Percentiles rank a stretch among this genome's conserved stretches.
phyloP scores from a whole-genome alignment of 352 stramenopile genomes.

The Elongisporangium undulatum region DNA sequence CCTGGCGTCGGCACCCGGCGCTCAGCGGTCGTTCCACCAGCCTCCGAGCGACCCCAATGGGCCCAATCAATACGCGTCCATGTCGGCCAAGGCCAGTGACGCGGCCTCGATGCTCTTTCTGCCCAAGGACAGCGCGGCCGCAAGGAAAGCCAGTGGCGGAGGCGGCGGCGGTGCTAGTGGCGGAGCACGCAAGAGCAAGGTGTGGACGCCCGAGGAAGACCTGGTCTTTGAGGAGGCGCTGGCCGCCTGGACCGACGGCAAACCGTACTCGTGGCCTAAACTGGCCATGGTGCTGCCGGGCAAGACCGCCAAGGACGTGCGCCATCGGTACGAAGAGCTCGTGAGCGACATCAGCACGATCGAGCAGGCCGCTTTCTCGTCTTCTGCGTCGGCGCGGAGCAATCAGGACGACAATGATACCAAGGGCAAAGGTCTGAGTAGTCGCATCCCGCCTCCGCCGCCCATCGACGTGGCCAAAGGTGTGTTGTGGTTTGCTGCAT shows the following conservation, averaged over 20 bases:
- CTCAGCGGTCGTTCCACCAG: not conserved
- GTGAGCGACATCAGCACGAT: constrained; percentile 68
- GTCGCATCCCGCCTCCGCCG: constrained; percentile 51
- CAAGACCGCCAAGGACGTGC: constrained; percentile 73
- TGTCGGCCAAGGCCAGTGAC: constrained; percentile 6
- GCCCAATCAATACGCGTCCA: constrained; percentile 23
- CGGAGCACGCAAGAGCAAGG: constrained; percentile 21
- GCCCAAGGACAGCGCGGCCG: not conserved
- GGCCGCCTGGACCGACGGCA: constrained; percentile 45
- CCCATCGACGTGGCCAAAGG: constrained; percentile 45
- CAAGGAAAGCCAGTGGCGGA: not conserved
- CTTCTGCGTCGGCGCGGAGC: not conserved
- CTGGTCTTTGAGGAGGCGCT: constrained; percentile 75
- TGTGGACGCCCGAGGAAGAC: constrained; percentile 82
- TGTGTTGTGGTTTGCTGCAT: too few relatives aligned
- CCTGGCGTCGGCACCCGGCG: not conserved
- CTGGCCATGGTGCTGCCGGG: constrained; percentile 63
- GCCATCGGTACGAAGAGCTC: constrained; percentile 69
- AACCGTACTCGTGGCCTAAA: constrained; percentile 76
- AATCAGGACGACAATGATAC: not conserved
- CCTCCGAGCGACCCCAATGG: not conserved
- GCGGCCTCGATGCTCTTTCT: not conserved
- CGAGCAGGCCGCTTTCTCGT: constrained; percentile 19
- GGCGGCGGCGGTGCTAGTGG: constrained; percentile 13
- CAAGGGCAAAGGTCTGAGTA: constrained; percentile 21